Base-by-base conservation (phyloP, 768 basidiomycete genomes). In the Podaxis pistillaris region DNA sequence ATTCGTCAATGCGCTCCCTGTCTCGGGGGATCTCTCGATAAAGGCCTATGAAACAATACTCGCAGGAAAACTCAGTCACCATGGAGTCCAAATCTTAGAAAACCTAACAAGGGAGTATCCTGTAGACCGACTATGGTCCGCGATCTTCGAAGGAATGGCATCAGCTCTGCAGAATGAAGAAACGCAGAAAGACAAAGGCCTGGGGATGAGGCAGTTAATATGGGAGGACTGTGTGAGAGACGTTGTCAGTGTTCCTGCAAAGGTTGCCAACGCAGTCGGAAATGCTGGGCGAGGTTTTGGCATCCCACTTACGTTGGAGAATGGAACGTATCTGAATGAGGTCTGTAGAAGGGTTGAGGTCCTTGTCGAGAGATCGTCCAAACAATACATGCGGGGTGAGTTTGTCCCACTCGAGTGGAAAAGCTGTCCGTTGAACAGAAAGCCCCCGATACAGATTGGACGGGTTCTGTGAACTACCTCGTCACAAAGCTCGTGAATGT, bases 191-290 rank as follows among this genome's bases (percentile, higher is more conserved):
- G 66, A 60, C 17, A 47, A 58, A 5, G 70, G 75, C 54, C 66
- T 64, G 1, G 63, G 65, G 28, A 74, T 72, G 62, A 71, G 70
- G 44, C 74, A 71, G 36, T 67, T 82, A 22, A 68, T 69, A 50
- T 97, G 95, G 95, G 90, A 92, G 66, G 89, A 94, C 66, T 86
- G 82, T 65, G 83, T 95, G 24, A 84, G 83, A 36, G 81, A 84
- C 62, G 58, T 88, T 1, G 78, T 87, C 55, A 79, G 84, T 15
- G 74, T 96, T 7, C 94, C 96, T 37, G 78, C 79, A n/a, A 93
- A 87, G 72, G 85, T 90, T 7, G 88, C 90, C 24, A 97, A 98
- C 74, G 82, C 83, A 2, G 71, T 87, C 37, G 82, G 78, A 30
- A 78, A 75, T 22, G 76, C 76, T 51, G 69, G 68, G 30, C 68